phyloP scores from a whole-genome alignment of 192 early-diverging fungal species.

The Glomus cerebriforme region DNA sequence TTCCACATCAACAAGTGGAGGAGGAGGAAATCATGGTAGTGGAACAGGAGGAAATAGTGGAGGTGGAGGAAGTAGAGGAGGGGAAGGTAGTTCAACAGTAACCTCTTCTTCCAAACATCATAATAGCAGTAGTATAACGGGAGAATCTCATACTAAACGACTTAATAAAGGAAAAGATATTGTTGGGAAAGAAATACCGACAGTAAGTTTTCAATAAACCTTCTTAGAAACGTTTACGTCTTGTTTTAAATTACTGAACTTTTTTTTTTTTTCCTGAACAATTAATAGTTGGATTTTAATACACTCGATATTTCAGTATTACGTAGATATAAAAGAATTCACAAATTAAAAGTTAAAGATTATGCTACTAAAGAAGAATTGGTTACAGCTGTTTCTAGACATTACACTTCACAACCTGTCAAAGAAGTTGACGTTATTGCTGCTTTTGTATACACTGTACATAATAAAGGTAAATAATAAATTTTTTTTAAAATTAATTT shows the following conservation, averaged over 20 bases:
- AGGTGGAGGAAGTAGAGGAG: neutral
- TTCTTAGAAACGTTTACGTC: neutral
- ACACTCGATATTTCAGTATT: constrained; percentile 42
- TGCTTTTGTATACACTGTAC: constrained; percentile 46
- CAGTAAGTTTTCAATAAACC: neutral
- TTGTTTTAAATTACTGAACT: neutral
- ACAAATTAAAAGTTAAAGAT: constrained; percentile 42
- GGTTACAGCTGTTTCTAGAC: constrained; percentile 42
- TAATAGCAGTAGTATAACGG: neutral
- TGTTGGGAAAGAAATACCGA: neutral
- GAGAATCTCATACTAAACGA: neutral
- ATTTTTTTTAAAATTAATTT: neutral
- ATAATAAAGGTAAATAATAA: constrained; percentile 38
- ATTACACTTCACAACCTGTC: constrained; percentile 41
- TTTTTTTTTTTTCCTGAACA: neutral
- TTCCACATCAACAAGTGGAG: neutral
- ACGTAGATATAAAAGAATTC: constrained; percentile 46
- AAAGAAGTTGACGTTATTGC: constrained; percentile 50
- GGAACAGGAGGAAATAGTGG: neutral
- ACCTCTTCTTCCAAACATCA: neutral
- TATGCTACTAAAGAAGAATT: constrained; percentile 43
- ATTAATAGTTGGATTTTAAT: constrained; percentile 45
- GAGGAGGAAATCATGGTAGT: neutral
- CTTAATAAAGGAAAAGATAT: neutral
- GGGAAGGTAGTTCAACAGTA: neutral